These are phyloP conservation scores for Ligustrum vulgare DNA, from an alignment of 257 asterid species.

Conservation along the genomic window DNA sequence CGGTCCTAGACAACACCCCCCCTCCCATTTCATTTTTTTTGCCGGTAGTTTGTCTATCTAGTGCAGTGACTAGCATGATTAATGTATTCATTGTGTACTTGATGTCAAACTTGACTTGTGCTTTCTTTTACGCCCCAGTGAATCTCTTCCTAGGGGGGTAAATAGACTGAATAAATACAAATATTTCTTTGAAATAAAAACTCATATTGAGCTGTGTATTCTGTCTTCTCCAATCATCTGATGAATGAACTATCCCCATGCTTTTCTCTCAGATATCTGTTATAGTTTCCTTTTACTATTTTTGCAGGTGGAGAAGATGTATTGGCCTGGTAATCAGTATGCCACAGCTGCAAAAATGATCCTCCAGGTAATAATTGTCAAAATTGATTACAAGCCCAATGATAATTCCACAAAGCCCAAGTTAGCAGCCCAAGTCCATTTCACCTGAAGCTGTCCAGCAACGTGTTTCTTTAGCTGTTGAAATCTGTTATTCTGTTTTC, in stretches of 20 bases:
- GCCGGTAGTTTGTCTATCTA: neutral
- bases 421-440: no score
- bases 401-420: no score
- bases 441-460: no score
- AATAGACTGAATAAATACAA: neutral
- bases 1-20: neutral
- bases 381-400: no score
- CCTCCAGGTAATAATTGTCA: slow-evolving; percentile 67
- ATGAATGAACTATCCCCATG: neutral
- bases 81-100: neutral
- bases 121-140: neutral
- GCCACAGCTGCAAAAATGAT: slow-evolving; percentile 98
- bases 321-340: slow-evolving; percentile 98
- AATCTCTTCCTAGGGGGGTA: neutral
- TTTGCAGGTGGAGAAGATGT: slow-evolving; percentile 86
- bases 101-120: slow-evolving; percentile 3
- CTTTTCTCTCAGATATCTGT: slow-evolving; percentile 15
- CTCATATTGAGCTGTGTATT: neutral
- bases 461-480: no score
- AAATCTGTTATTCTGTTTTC: no score
- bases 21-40: no score
- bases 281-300: slow-evolving; percentile 20
- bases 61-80: neutral
- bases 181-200: neutral
- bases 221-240: slow-evolving; percentile 1